These are phyloP conservation scores for Cladophialophora exuberans DNA, from an alignment of 2,329 filamentous ascomycete genomes.

Conservation along the genomic window DNA sequence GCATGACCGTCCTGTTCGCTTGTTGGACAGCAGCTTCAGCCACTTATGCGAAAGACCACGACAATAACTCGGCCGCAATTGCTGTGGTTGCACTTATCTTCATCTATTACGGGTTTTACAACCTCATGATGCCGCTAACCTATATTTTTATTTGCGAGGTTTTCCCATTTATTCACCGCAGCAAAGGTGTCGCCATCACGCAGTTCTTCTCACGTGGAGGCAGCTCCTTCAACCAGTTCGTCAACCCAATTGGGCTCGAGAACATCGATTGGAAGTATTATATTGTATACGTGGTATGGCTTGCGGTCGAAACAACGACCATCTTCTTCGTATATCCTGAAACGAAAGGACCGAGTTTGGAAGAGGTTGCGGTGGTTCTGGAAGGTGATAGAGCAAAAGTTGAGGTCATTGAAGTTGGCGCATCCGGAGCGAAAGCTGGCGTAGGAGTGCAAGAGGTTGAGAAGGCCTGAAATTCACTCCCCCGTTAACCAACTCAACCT, in stretches of 20 bases:
- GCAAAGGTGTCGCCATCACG: conserved; percentile 44
- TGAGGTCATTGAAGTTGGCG: conserved; percentile 22
- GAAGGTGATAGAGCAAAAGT: conserved; percentile 26
- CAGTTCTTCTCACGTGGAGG: conserved; percentile 22
- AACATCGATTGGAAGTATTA: conserved; percentile 43
- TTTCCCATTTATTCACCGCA: conserved; percentile 52
- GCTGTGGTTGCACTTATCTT: conserved; percentile 49
- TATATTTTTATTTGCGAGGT: conserved; percentile 42
- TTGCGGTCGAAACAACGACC: conserved; percentile 22
- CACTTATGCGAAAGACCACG: conserved; percentile 19
- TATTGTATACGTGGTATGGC: conserved; percentile 41
- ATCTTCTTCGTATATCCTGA: conserved; percentile 36
- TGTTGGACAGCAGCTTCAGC: conserved; percentile 24
- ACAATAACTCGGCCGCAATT: conserved; percentile 16
- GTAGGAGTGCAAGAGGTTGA: conserved; percentile 20
- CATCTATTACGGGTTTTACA: conserved; percentile 46
- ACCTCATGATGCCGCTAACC: conserved; percentile 34
- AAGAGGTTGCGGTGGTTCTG: conserved; percentile 36
- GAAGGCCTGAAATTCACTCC: conserved; percentile 11
- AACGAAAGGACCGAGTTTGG: conserved; percentile 35
- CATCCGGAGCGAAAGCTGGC: conserved; percentile 15
- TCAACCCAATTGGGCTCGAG: conserved; percentile 36
- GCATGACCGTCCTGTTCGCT: conserved; percentile 24
- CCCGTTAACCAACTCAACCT: neutral
- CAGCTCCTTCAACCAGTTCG: conserved; percentile 24